Percentiles rank a stretch among this genome's conserved stretches.
phyloP scores from a whole-genome alignment of 1,284 basidiomycete species.

The Lentinula novae-zelandiae region DNA sequence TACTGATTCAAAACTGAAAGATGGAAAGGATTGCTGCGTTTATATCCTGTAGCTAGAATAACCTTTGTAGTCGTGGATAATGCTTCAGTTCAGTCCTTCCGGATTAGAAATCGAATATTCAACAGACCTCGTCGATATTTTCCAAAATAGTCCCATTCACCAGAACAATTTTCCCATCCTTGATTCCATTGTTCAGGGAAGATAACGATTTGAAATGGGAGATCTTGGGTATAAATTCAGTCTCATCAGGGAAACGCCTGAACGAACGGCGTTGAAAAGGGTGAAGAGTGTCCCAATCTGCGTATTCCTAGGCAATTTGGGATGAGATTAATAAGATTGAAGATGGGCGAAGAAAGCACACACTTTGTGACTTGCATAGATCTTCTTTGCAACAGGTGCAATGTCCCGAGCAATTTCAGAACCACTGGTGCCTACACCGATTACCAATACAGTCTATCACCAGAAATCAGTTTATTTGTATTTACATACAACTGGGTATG shows the following conservation, averaged over 20 bases:
- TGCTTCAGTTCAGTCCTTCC: neutral
- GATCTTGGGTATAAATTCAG: constrained; percentile 19
- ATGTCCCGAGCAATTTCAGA: constrained; percentile 23
- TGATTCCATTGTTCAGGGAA: constrained; percentile 16
- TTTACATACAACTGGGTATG: neutral
- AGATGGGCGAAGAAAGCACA: neutral
- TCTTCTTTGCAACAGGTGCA: constrained; percentile 14
- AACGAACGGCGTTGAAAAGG: constrained; percentile 19
- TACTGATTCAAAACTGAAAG: constrained; percentile 9
- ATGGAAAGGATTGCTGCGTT: constrained; percentile 18
- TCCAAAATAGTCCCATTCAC: constrained; percentile 18
- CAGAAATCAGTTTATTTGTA: neutral
- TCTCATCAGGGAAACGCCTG: constrained; percentile 16
- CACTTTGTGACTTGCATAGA: constrained; percentile 18
- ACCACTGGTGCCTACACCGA: constrained; percentile 20
- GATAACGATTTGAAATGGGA: constrained; percentile 15
- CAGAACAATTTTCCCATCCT: constrained; percentile 15
- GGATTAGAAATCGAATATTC: neutral
- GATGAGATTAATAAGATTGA: neutral
- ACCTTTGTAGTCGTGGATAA: constrained; percentile 9
- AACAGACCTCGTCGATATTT: constrained; percentile 20
- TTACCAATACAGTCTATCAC: constrained; percentile 18
- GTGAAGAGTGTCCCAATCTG: constrained; percentile 14
- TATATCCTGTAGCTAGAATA: constrained; percentile 21
- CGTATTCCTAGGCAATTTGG: constrained; percentile 5